phyloP scores from a whole-genome alignment of 179 eudicot species.

The Vitellaria paradoxa region DNA sequence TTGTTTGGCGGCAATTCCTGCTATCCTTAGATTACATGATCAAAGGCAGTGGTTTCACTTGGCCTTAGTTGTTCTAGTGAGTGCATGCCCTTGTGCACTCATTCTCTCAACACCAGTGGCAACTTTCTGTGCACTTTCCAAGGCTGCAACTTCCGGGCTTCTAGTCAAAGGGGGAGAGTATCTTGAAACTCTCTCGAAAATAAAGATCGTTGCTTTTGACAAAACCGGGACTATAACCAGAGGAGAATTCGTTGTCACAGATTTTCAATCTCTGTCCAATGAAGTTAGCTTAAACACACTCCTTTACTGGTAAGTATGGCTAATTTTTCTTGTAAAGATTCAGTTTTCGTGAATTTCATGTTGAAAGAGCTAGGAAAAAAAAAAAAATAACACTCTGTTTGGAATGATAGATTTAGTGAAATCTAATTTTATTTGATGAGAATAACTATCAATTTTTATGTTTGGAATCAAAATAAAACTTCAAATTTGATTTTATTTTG shows the following conservation, averaged over 20 bases:
- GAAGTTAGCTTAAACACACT: conserved; percentile 43
- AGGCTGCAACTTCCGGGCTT: conserved; percentile 86
- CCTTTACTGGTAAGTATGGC: conserved; percentile 62
- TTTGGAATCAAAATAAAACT: too few relatives aligned
- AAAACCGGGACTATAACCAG: conserved; percentile 91
- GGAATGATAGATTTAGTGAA: too few relatives aligned
- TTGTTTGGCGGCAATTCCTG: conserved; percentile 50
- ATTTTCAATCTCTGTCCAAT: conserved; percentile 40
- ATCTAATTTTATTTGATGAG: too few relatives aligned
- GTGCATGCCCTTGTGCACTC: conserved; percentile 95
- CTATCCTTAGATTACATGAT: conserved; percentile 45
- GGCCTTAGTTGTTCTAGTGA: conserved; percentile 74
- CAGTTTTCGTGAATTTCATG: too few relatives aligned
- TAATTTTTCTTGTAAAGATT: background rate
- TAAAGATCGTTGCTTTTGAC: conserved; percentile 74
- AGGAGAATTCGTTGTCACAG: conserved; percentile 65
- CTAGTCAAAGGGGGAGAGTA: conserved; percentile 87
- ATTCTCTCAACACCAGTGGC: conserved; percentile 95
- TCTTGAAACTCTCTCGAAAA: conserved; percentile 67
- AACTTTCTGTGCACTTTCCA: conserved; percentile 84
- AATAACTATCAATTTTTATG: too few relatives aligned
- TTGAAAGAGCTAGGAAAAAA: too few relatives aligned
- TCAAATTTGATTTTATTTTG: too few relatives aligned
- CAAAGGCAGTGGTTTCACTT: conserved; percentile 51
- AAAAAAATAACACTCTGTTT: too few relatives aligned